phyloP scores from a whole-genome alignment of 2,329 filamentous ascomycete species.

The Arthroderma sp. region DNA sequence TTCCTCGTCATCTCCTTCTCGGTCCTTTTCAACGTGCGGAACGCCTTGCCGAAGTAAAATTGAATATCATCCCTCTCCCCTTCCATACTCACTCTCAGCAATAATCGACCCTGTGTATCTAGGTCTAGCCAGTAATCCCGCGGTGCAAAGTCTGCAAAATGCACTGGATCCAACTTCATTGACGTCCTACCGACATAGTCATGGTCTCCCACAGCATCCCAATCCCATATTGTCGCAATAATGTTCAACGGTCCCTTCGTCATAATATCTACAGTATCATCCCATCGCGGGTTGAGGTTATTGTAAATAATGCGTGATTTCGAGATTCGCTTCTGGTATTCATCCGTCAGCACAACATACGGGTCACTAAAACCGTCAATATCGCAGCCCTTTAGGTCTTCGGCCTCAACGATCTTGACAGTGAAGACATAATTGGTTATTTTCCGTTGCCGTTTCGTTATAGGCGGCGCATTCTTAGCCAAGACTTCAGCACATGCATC shows the following conservation, averaged over 20 bases:
- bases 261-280: slow-evolving; percentile 92
- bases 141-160: slow-evolving; percentile 91
- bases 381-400: slow-evolving; percentile 97
- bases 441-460: slow-evolving; percentile 54
- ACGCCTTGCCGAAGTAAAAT: slow-evolving; percentile 96
- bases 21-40: slow-evolving; percentile 85
- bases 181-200: slow-evolving; percentile 96
- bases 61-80: slow-evolving; percentile 96
- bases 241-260: slow-evolving; percentile 85
- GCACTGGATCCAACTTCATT: slow-evolving; percentile 90
- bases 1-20: slow-evolving; percentile 97
- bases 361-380: slow-evolving; percentile 89
- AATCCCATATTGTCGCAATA: slow-evolving; percentile 96
- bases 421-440: slow-evolving; percentile 92
- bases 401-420: slow-evolving; percentile 95
- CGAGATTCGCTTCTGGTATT: slow-evolving; percentile 90
- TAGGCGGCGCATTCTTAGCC: slow-evolving; percentile 58
- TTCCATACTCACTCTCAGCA: slow-evolving; percentile 95
- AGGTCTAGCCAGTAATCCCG: slow-evolving; percentile 96
- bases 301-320: slow-evolving; percentile 88
- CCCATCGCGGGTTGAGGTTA: slow-evolving; percentile 89
- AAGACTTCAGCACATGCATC: slow-evolving; percentile 80
- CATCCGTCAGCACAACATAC: slow-evolving; percentile 91
- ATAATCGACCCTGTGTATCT: slow-evolving; percentile 80
- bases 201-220: slow-evolving; percentile 92